Evolutionary conservation across 768 basidiomycete species (phyloP).

Genomic region (Russula ochroleuca): DNA sequence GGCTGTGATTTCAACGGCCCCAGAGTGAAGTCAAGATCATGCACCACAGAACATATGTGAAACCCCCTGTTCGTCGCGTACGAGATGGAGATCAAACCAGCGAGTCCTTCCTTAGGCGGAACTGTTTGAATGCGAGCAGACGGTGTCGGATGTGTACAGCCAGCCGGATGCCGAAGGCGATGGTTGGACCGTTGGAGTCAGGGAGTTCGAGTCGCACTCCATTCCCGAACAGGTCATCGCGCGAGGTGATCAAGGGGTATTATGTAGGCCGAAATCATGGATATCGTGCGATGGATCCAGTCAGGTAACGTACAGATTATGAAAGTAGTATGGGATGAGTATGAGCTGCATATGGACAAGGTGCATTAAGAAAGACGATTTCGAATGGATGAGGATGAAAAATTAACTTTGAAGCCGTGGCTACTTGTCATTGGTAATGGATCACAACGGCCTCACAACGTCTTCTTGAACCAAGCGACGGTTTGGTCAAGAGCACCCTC

Average conservation of each 20-base stretch:
- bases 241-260: too few species aligned
- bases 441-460: conserved; percentile 28
- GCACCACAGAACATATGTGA: conserved; percentile 27
- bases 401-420: neutral
- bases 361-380: neutral
- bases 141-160: neutral
- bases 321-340: neutral
- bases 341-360: neutral
- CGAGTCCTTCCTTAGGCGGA: neutral
- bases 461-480: conserved; percentile 42
- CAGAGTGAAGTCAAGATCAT: neutral
- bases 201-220: neutral
- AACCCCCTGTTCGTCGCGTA: neutral
- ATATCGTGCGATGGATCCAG: too few species aligned
- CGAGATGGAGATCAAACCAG: neutral
- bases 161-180: neutral
- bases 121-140: neutral
- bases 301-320: neutral
- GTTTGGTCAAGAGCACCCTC: conserved; percentile 43
- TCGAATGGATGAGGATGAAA: neutral
- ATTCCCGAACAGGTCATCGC: neutral
- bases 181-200: too few species aligned
- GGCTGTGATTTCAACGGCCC: conserved; percentile 25
- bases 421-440: neutral
- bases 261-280: too few species aligned